Base-by-base conservation (phyloP, 805 yeast species). In the Yarrowia bubula region DNA sequence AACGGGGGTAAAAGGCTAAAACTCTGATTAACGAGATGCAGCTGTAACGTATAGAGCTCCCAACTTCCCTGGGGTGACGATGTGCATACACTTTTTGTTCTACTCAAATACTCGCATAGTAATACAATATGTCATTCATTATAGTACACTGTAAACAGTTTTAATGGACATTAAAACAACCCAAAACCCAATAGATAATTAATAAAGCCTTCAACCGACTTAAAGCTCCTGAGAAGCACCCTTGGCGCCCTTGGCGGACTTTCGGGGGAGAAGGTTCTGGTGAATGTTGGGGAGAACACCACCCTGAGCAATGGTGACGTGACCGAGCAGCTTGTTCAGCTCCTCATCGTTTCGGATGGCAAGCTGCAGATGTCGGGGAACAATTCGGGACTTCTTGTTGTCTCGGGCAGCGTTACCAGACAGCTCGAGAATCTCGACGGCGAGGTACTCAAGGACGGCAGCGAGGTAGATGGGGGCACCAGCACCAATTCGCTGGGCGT, bases 331-430 rank as follows among this genome's bases (percentile, higher is more conserved):
- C 81, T 90, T 92, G 90, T 93, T 92, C 80, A 93, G 86, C 82
- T 93, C 98, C 83, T 93, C 98, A 85, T 93, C 98, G 78, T 92
- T 93, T 86, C 98, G 90, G 85, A 92, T 92, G 80, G 98, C 98
- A 75, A 92, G 86, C 83, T 92, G 97, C 81, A 92, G 86, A 82
- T 92, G 98, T 86, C 98, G 93, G 83, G 98, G 98, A 75, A 92
- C 91, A 75, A 92, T 92, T 88, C 98, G 92, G 76, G 97, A 88
- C 86, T 93, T 95, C 87, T 93, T 93, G 92, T 90, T 92, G 81
- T 93, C 98, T 85, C 97, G 90, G 69, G 98, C 98, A 73, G 98
- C 98, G 83, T 91, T 91, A 84, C 98, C 98, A 66, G 98, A 98
- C 83, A 93, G 83, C 81, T 93, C 98, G 73, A 93, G 84, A 60